Evolutionary conservation across 805 yeast genomes (phyloP).

Genomic region (Candida maris): DNA sequence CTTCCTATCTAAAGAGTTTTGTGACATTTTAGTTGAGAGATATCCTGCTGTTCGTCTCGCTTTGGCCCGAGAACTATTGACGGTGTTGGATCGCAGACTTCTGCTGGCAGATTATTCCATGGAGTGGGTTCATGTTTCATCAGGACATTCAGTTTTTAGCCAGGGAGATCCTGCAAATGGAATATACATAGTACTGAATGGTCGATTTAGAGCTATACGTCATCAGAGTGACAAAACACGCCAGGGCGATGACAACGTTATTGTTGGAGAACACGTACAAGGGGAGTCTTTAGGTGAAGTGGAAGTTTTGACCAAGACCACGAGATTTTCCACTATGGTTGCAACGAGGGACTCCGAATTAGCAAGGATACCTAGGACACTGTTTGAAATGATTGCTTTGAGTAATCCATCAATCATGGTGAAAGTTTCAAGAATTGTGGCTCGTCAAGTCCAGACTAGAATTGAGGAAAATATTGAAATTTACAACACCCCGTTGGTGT

Average conservation of each 20-base stretch:
- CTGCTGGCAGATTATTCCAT: constrained; percentile 82
- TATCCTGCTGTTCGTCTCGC: constrained; percentile 73
- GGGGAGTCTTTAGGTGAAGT: constrained; percentile 95
- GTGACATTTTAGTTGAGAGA: constrained; percentile 67
- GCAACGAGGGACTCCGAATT: constrained; percentile 93
- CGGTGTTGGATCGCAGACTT: constrained; percentile 62
- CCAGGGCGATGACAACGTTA: constrained; percentile 10
- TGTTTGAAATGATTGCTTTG: constrained; percentile 79
- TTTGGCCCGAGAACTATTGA: constrained; percentile 68
- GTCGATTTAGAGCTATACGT: constrained; percentile 68
- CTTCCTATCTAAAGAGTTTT: constrained; percentile 55
- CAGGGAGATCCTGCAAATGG: constrained; percentile 91
- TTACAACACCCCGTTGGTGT: constrained; percentile 20
- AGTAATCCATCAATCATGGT: constrained; percentile 89
- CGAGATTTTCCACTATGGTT: constrained; percentile 63
- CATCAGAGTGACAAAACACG: constrained; percentile 21
- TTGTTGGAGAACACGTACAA: constrained; percentile 78
- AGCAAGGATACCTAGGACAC: constrained; percentile 85
- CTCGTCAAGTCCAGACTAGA: constrained; percentile 41
- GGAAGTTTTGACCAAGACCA: constrained; percentile 81
- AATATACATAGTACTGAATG: constrained; percentile 83
- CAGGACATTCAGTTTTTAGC: constrained; percentile 74
- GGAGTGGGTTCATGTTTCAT: constrained; percentile 91
- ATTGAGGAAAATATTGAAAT: constrained; percentile 12
- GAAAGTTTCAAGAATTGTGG: constrained; percentile 83